Base-by-base conservation (phyloP, 192 early-diverging fungal genomes). In the Coemansia sp. region DNA sequence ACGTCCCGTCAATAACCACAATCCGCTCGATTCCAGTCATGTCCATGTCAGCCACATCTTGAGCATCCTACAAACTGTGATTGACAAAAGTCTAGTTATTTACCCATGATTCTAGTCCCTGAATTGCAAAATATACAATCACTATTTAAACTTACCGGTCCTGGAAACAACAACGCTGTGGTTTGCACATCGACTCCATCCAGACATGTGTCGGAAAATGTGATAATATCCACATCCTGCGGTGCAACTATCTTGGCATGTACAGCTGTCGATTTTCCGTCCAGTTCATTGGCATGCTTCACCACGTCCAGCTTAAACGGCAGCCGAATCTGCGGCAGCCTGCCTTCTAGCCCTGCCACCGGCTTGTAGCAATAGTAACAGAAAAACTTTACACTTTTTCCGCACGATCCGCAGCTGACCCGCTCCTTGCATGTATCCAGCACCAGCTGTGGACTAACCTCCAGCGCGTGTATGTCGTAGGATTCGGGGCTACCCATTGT, bases 1-100 rank as follows among this genome's bases (percentile, higher is more conserved):
- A 98, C 12, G 94, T 98, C n/a, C 96, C 96, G 69, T 98, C 94
- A 48, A 98, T 87, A 8, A 98, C 94, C 55, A 96, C 72, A 5
- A 94, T 62, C 47, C 79, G 81, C 64, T 93, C 90, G 66, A 94
- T 91, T 1, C 83, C 75, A 2, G 54, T 65, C 12, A 81, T 78
- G 36, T 89, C 85, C 55, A 96, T 84, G 25, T 93, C 81, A 2
- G 73, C 66, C 1, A 94, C 73, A 5, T 87, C 85, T 31, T 86
- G 80, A 1, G 93, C 89, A 38, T 88, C 72, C 71, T 72, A 72
- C 31, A 34, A 34, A 34, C 31, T 7, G 31, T 6, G 31, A 34
- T 34, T 34, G 31, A 7, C 31, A 34, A 34, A 34, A 5, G 0
- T 34, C 31, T 34, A 34, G 31, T 8, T 6, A 34, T 34, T 34